phyloP scores from a whole-genome alignment of 176 grass and related monocot species.

The Triticum monococcum region DNA sequence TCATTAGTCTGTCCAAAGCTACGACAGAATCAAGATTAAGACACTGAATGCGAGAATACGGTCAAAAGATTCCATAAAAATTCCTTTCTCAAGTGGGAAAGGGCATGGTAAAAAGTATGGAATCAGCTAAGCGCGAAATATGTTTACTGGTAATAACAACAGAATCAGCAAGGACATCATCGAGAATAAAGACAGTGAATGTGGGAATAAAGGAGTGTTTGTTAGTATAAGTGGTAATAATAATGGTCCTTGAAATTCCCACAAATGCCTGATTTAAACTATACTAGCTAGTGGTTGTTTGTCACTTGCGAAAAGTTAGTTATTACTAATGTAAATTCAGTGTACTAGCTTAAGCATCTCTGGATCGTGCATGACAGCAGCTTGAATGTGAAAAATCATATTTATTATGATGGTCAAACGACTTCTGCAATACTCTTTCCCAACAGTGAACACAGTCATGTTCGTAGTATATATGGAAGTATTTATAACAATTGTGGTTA shows the following conservation, averaged over 20 bases:
- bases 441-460: not conserved
- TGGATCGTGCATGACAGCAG: not conserved
- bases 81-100: not conserved
- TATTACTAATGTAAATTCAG: not conserved
- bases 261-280: not conserved
- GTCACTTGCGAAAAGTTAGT: not conserved
- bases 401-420: not conserved
- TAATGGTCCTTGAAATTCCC: slow-evolving; percentile 19
- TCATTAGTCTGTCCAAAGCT: slow-evolving; percentile 11
- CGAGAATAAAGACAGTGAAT: slow-evolving; percentile 19
- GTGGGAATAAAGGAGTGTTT: slow-evolving; percentile 13
- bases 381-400: not conserved
- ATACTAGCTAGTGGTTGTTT: slow-evolving; percentile 13
- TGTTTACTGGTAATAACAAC: slow-evolving; percentile 24
- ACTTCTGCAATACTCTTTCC: not conserved
- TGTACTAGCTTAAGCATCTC: not conserved
- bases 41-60: slow-evolving; percentile 37
- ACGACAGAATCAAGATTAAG: slow-evolving; percentile 33
- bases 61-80: slow-evolving; percentile 49
- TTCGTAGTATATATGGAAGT: not conserved
- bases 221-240: slow-evolving; percentile 16
- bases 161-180: slow-evolving; percentile 15
- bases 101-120: slow-evolving; percentile 10
- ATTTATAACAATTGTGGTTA: too few species aligned
- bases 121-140: slow-evolving; percentile 26